These are phyloP conservation scores for Aotearoamyces nothofagi DNA, from an alignment of 2,329 filamentous ascomycete species.

Conservation along the genomic window DNA sequence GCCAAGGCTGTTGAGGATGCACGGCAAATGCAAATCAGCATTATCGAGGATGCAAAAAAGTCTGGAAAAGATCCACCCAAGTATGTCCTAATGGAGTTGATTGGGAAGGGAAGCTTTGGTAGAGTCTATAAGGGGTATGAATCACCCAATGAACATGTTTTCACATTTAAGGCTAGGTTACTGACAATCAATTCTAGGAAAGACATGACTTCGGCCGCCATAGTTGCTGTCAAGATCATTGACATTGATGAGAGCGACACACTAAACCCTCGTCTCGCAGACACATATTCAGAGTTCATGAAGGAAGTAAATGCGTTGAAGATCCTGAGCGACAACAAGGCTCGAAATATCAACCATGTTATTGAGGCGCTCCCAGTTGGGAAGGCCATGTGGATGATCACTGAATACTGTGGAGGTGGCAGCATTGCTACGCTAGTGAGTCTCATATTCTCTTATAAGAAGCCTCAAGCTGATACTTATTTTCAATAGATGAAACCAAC, in stretches of 20 bases:
- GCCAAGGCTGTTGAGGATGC: slow-evolving; percentile 45
- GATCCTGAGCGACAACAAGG: slow-evolving; percentile 56
- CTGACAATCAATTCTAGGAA: slow-evolving; percentile 9
- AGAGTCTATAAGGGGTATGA: slow-evolving; percentile 50
- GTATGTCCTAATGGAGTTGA: slow-evolving; percentile 56
- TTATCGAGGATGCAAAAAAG: slow-evolving; percentile 45
- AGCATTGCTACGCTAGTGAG: slow-evolving; percentile 56
- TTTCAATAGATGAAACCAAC: slow-evolving; percentile 42
- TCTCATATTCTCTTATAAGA: slow-evolving; percentile 27
- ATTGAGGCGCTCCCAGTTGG: slow-evolving; percentile 66
- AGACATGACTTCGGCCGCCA: slow-evolving; percentile 21
- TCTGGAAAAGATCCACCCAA: slow-evolving; percentile 43
- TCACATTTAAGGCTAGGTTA: slow-evolving; percentile 2
- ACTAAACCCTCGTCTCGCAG: slow-evolving; percentile 45
- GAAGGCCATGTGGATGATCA: slow-evolving; percentile 76
- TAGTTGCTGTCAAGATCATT: slow-evolving; percentile 71
- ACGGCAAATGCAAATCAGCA: slow-evolving; percentile 49
- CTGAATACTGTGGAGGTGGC: slow-evolving; percentile 73
- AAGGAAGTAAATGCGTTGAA: slow-evolving; percentile 57
- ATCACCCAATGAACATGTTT: slow-evolving; percentile 3
- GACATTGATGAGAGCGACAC: slow-evolving; percentile 68
- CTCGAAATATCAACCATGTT: slow-evolving; percentile 67
- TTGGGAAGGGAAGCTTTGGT: slow-evolving; percentile 62
- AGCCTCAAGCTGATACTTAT: slow-evolving; percentile 6
- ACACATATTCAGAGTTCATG: slow-evolving; percentile 54